Percentiles rank a stretch among this genome's conserved stretches.
These are phyloP conservation scores for Penicillium macrosclerotiorum DNA, from an alignment of 495 filamentous ascomycete genomes.

Conservation along the genomic window DNA sequence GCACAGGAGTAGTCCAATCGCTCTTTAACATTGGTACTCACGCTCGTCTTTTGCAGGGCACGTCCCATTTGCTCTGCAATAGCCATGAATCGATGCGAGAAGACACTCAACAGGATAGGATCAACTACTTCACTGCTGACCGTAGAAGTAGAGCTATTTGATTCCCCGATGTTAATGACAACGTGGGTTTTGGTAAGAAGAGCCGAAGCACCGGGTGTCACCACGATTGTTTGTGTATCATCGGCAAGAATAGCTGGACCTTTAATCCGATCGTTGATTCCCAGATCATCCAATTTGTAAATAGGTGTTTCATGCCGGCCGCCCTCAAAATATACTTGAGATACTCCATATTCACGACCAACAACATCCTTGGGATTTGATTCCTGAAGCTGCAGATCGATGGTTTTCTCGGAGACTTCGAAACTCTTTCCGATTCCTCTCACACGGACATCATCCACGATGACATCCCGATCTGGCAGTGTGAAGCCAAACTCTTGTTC, in stretches of 20 bases:
- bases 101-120: constrained; percentile 83
- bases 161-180: constrained; percentile 29
- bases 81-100: constrained; percentile 33
- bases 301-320: constrained; percentile 76
- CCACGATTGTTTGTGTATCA: constrained; percentile 88
- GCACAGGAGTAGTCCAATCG: constrained; percentile 45
- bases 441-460: constrained; percentile 89
- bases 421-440: constrained; percentile 69
- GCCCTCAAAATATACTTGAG: constrained; percentile 40
- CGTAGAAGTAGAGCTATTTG: constrained; percentile 43
- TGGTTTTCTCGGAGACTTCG: constrained; percentile 71
- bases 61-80: constrained; percentile 49
- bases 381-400: constrained; percentile 78
- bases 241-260: constrained; percentile 89
- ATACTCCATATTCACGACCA: constrained; percentile 29
- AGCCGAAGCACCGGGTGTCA: constrained; percentile 69
- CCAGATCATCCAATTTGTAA: constrained; percentile 74
- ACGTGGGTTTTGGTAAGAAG: constrained; percentile 26
- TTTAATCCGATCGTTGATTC: constrained; percentile 66
- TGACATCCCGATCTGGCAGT: constrained; percentile 75
- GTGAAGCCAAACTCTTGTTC: constrained; percentile 95
- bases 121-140: constrained; percentile 38
- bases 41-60: constrained; percentile 39
- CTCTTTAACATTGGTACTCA: constrained; percentile 45
- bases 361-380: constrained; percentile 46